Percentiles rank a stretch among this genome's conserved stretches.
Evolutionary conservation across 768 basidiomycete species (phyloP).

Genomic region (Mycena kentingensis): DNA sequence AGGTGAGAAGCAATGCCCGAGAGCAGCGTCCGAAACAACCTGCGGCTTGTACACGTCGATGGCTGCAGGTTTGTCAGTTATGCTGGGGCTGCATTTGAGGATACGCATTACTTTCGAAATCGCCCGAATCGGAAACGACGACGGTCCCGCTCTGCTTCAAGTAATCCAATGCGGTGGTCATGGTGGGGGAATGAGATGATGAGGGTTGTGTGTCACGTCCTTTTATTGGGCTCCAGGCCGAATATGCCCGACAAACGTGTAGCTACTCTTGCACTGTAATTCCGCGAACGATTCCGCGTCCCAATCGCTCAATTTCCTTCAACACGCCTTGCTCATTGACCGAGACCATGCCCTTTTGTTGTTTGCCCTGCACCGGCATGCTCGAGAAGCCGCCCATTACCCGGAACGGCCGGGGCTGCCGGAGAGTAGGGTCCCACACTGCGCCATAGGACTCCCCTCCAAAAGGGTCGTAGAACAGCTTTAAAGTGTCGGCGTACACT

Average conservation of each 20-base stretch:
- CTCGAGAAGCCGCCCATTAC: conserved; percentile 83
- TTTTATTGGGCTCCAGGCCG: background rate
- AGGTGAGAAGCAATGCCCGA: conserved; percentile 1
- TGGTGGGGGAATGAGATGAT: conserved; percentile 36
- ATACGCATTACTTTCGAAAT: conserved; percentile 91
- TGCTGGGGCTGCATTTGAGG: no score
- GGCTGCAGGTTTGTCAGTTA: no score
- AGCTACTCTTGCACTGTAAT: conserved; percentile 36
- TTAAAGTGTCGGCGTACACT: conserved; percentile 72
- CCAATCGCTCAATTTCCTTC: conserved; percentile 76
- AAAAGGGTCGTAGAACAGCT: conserved; percentile 81
- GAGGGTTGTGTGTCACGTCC: background rate
- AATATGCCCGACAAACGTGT: conserved; percentile 3
- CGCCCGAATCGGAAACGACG: conserved; percentile 97
- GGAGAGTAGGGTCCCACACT: conserved; percentile 82
- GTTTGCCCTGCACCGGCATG: conserved; percentile 47
- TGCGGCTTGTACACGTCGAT: conserved; percentile 98
- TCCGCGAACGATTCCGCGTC: conserved; percentile 62
- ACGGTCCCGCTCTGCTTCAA: conserved; percentile 93
- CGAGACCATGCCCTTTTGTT: conserved; percentile 53
- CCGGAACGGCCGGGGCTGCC: conserved; percentile 66
- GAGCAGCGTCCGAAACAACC: conserved; percentile 39
- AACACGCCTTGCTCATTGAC: conserved; percentile 71
- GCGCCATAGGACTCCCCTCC: conserved; percentile 81
- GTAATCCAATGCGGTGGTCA: conserved; percentile 78